Base-by-base conservation (phyloP, 1,139 yeast species). In the Hyphopichia khmerensis region DNA sequence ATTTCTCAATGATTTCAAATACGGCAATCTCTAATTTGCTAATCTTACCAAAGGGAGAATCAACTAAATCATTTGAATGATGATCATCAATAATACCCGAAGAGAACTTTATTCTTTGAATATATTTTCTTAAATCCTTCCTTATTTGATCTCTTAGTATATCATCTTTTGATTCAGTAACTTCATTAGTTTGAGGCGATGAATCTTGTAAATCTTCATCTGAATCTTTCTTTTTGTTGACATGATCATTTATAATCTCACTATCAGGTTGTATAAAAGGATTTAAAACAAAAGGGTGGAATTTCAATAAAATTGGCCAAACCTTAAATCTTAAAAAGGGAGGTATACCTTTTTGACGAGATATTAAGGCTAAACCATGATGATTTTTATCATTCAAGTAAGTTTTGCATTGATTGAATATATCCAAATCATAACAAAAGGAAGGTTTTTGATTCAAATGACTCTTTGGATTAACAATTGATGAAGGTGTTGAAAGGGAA, bases 291-390 rank as follows among this genome's bases (percentile, higher is more conserved):
- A 84, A 87, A 0, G 97, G 96, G 60, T 91, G 97, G 52, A 82
- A 80, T 51, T 83, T 83, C 47, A 91, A 64, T 40, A 91, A 62
- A 8, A 88, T 67, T 2, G 97, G 96, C 97, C 97, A 91, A 10
- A 87, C 85, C 46, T 78, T 74, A 51, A 80, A 82, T 46, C 98
- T 74, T 43, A 89, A 69, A 47, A 82, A 78, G 1, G 96, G 95
- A 1, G 97, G 97, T 21, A 90, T 71, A 2, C 98, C 97, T 47
- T 82, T 75, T 52, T 86, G 91, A 48, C 96, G 73, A 2, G 96
- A 91, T 14, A 91, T 67, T 48, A 83, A 70, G 0, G 97, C 96
- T 40, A 91, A 66, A 2, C 87, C 88, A 38, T 80, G 82, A 43
- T 79, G 77, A 56, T 85, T 82, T 43, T 72, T 72, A 33, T 71